Evolutionary conservation across 2,329 filamentous ascomycete genomes (phyloP).

Genomic region (Zelopaecilomyces penicillatus): DNA sequence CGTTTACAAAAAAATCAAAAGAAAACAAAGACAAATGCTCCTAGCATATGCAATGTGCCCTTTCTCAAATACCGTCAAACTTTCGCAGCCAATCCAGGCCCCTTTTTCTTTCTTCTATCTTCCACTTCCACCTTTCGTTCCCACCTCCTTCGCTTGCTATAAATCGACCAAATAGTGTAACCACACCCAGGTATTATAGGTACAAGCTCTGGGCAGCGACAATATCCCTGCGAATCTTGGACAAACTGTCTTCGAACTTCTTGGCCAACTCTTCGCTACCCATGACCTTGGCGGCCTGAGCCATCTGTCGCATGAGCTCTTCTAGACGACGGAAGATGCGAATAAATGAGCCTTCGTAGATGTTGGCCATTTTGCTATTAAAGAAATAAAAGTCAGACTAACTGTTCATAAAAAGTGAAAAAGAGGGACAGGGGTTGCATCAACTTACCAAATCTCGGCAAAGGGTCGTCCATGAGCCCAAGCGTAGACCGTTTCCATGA

Average conservation of each 20-base stretch:
- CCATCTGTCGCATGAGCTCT: slow-evolving; percentile 90
- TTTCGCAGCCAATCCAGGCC: too few relatives aligned
- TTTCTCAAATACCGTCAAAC: too few relatives aligned
- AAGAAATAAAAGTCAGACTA: slow-evolving; percentile 14
- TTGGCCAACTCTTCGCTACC: slow-evolving; percentile 86
- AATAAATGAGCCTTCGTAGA: slow-evolving; percentile 94
- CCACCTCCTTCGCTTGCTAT: too few relatives aligned
- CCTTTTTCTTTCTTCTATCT: too few relatives aligned
- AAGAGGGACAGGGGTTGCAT: slow-evolving; percentile 1
- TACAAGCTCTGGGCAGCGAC: slow-evolving; percentile 93
- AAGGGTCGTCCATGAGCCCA: slow-evolving; percentile 91
- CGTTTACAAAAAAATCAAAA: too few relatives aligned
- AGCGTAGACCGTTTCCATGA: slow-evolving; percentile 92
- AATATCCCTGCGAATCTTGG: slow-evolving; percentile 85
- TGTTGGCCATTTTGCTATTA: slow-evolving; percentile 92
- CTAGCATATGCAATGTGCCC: too few relatives aligned
- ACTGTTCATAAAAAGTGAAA: not conserved
- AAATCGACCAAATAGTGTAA: too few relatives aligned
- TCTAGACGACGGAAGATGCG: slow-evolving; percentile 92
- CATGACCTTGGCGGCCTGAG: slow-evolving; percentile 94
- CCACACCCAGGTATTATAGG: slow-evolving; percentile 38
- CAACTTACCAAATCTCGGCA: slow-evolving; percentile 82
- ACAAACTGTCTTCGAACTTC: slow-evolving; percentile 82
- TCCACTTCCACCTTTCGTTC: too few relatives aligned
- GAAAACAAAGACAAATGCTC: too few relatives aligned